These are phyloP conservation scores for Lactarius evosmus DNA, from an alignment of 768 basidiomycete genomes.

Conservation along the genomic window DNA sequence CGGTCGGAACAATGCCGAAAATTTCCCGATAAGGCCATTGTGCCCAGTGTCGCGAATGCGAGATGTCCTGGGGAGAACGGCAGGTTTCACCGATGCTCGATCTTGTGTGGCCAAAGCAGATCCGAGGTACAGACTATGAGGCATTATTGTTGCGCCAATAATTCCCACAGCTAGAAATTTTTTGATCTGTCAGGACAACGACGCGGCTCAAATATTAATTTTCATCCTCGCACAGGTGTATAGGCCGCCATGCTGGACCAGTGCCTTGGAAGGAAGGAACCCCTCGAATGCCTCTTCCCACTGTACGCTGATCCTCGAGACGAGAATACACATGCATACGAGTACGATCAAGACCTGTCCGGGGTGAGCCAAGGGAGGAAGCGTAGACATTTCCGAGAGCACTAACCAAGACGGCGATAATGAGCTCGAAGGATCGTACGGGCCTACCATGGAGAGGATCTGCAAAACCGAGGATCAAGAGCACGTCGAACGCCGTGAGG, in stretches of 20 bases:
- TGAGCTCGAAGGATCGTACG: conserved; percentile 62
- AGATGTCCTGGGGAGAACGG: not conserved
- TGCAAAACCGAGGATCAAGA: conserved; percentile 61
- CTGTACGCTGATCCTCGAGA: conserved; percentile 22
- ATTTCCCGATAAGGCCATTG: not conserved
- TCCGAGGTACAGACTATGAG: conserved; percentile 47
- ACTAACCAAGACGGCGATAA: conserved; percentile 41
- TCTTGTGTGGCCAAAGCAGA: conserved; percentile 43
- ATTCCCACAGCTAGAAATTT: conserved; percentile 29
- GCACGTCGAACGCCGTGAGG: conserved; percentile 47
- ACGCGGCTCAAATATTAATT: not conserved
- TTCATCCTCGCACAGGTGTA: conserved; percentile 23
- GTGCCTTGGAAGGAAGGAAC: conserved; percentile 23
- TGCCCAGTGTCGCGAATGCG: not conserved
- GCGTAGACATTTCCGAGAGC: not conserved
- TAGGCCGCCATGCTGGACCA: conserved; percentile 23
- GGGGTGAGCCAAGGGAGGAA: not conserved
- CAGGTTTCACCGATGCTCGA: conserved; percentile 30
- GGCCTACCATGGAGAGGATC: conserved; percentile 59
- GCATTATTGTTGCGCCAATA: conserved; percentile 46
- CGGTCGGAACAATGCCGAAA: conserved; percentile 11
- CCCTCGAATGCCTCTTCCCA: conserved; percentile 25
- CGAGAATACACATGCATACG: conserved; percentile 29
- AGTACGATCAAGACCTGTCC: conserved; percentile 25
- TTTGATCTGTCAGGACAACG: not conserved